Percentiles rank a stretch among this genome's conserved stretches.
phyloP scores from a whole-genome alignment of 2,329 filamentous ascomycete species.

The Ambrosiella beaveri region DNA sequence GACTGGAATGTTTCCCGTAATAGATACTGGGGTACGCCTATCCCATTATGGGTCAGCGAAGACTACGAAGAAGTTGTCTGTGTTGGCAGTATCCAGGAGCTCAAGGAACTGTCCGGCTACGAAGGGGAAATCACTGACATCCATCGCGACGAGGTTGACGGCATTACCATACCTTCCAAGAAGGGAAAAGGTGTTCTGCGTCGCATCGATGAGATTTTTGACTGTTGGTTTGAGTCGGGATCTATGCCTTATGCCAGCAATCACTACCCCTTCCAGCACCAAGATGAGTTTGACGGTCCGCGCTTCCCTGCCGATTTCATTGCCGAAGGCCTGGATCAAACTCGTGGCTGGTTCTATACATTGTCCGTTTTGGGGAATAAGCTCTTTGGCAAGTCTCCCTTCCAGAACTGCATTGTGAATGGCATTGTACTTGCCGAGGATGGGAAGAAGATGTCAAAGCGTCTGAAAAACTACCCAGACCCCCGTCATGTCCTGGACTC shows the following conservation, averaged over 20 bases:
- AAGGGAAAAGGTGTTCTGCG: constrained; percentile 16
- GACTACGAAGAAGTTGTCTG: constrained; percentile 17
- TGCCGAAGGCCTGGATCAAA: constrained; percentile 18
- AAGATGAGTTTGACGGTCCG: constrained; percentile 14
- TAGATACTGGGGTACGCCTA: constrained; percentile 17
- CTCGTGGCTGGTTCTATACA: constrained; percentile 19
- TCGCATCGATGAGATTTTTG: constrained; percentile 18
- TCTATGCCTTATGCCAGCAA: constrained; percentile 17
- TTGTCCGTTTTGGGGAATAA: constrained; percentile 17
- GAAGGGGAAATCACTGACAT: constrained; percentile 15
- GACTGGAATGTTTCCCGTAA: constrained; percentile 17
- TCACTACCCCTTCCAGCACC: constrained; percentile 18
- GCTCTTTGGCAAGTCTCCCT: constrained; percentile 17
- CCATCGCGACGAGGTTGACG: constrained; percentile 17
- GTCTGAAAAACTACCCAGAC: constrained; percentile 18
- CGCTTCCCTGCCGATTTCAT: constrained; percentile 18
- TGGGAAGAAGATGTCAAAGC: constrained; percentile 19
- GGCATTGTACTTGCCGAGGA: constrained; percentile 18
- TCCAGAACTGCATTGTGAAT: constrained; percentile 18
- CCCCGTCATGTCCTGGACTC: constrained; percentile 15
- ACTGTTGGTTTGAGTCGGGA: constrained; percentile 19
- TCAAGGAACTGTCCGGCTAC: constrained; percentile 17
- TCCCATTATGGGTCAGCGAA: constrained; percentile 18
- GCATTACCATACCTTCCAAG: constrained; percentile 17
- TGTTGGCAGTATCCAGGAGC: constrained; percentile 16